These are phyloP conservation scores for Fusarium devonianum DNA, from an alignment of 2,329 filamentous ascomycete species.

Conservation along the genomic window DNA sequence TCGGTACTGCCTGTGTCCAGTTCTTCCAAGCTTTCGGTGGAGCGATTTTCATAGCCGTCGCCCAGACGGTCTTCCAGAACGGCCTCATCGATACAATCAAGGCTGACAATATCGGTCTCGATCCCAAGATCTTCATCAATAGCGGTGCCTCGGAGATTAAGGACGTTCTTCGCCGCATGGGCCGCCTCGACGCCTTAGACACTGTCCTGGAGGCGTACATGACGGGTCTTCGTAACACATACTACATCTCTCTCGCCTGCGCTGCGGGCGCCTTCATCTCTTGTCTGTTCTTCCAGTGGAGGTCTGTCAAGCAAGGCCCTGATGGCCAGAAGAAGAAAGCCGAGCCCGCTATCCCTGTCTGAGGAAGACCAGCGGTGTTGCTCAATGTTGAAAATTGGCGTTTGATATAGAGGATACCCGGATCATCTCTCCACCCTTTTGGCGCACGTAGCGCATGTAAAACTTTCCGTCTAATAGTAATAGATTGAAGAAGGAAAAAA, in stretches of 20 bases:
- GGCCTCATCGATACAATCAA: conserved; percentile 62
- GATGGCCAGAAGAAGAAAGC: conserved; percentile 40
- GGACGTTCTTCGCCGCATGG: conserved; percentile 51
- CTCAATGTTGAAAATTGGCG: conserved; percentile 18
- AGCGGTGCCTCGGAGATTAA: conserved; percentile 60
- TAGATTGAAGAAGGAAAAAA: conserved; percentile 10
- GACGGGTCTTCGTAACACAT: conserved; percentile 57
- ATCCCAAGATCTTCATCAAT: conserved; percentile 57
- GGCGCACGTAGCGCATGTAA: conserved; percentile 21
- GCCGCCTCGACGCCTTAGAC: conserved; percentile 51
- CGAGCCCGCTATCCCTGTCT: conserved; percentile 39
- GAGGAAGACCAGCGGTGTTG: background rate
- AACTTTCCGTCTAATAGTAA: conserved; percentile 18
- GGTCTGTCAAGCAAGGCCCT: conserved; percentile 58
- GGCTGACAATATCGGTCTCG: conserved; percentile 53
- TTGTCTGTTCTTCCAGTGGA: conserved; percentile 57
- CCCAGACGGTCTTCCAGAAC: conserved; percentile 73
- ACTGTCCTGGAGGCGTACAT: conserved; percentile 59
- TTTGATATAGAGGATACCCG: conserved; percentile 41
- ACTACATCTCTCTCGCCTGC: conserved; percentile 59
- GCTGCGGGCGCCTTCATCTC: conserved; percentile 55
- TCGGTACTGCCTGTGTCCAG: conserved; percentile 59
- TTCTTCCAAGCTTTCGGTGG: conserved; percentile 73
- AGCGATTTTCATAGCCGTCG: conserved; percentile 69
- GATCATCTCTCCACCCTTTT: conserved; percentile 35